These are phyloP conservation scores for Tylopilus plumbeoviolaceoides DNA, from an alignment of 768 basidiomycete genomes.

Conservation along the genomic window DNA sequence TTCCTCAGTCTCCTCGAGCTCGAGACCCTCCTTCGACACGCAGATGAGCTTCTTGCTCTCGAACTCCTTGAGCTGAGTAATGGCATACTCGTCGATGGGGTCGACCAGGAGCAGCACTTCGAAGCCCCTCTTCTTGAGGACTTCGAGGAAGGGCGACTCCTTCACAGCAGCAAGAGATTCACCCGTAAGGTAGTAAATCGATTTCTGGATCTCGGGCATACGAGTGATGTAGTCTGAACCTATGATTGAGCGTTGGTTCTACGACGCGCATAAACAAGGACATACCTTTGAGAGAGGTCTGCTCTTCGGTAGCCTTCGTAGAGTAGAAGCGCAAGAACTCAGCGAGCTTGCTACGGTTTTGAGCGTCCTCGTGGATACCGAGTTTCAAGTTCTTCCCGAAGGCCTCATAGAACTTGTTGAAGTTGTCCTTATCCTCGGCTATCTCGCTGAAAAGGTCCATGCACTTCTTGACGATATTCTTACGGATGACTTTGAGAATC, in stretches of 20 bases:
- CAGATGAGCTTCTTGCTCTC: constrained; percentile 97
- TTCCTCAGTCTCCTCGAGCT: constrained; percentile 98
- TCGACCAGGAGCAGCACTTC: constrained; percentile 97
- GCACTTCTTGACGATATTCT: constrained; percentile 99
- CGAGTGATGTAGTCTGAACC: constrained; percentile 93
- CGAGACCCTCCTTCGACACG: constrained; percentile 98
- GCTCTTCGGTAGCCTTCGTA: constrained; percentile 89
- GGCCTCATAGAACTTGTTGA: constrained; percentile 93
- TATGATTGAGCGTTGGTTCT: background rate
- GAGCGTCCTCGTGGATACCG: constrained; percentile 98
- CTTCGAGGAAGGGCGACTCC: constrained; percentile 98
- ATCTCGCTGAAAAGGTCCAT: constrained; percentile 94
- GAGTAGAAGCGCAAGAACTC: constrained; percentile 99
- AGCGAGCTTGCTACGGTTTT: constrained; percentile 98
- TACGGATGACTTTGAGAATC: constrained; percentile 99
- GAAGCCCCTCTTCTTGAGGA: constrained; percentile 99
- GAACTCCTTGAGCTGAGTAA: constrained; percentile 98
- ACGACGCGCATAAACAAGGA: background rate
- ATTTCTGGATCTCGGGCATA: constrained; percentile 98
- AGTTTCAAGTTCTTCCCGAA: constrained; percentile 99
- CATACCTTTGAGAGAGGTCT: constrained; percentile 88
- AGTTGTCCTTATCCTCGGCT: constrained; percentile 99
- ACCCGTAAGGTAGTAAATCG: constrained; percentile 99
- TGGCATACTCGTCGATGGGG: constrained; percentile 98
- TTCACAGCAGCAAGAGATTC: constrained; percentile 88